A percentile compares a stretch with the other conserved stretches of the same genome.
Evolutionary conservation across 208 protist species (phyloP).

Genomic region (Leptomonas pyrrhocoris): DNA sequence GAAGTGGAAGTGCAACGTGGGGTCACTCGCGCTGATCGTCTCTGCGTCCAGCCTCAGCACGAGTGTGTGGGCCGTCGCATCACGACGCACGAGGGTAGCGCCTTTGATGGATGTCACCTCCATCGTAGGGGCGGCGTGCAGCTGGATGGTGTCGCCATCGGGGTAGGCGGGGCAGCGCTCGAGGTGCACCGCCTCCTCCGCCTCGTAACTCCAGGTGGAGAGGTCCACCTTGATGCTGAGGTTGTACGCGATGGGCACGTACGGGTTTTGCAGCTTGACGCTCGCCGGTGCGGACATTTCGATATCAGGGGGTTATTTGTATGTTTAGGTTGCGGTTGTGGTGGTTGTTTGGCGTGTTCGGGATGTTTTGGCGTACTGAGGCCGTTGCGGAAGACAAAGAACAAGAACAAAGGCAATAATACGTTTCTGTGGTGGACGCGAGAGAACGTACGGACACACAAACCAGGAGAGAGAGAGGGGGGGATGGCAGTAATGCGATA

Average conservation of each 20-base stretch:
- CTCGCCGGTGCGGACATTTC: slow-evolving; percentile 21
- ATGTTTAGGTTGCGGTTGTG: background rate
- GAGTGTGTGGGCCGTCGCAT: slow-evolving; percentile 58
- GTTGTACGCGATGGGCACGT: slow-evolving; percentile 70
- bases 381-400: no score
- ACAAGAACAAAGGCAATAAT: no score
- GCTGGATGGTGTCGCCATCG: slow-evolving; percentile 46
- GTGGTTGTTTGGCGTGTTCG: background rate
- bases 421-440: background rate
- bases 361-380: no score
- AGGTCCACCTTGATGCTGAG: slow-evolving; percentile 74
- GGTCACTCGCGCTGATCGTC: slow-evolving; percentile 52
- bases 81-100: slow-evolving; percentile 49
- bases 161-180: slow-evolving; percentile 34
- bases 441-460: no score
- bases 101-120: slow-evolving; percentile 52
- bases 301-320: background rate
- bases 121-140: slow-evolving; percentile 74
- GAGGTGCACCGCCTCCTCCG: slow-evolving; percentile 68
- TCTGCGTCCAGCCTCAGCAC: slow-evolving; percentile 60
- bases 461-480: no score
- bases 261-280: slow-evolving; percentile 82
- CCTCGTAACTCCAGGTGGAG: slow-evolving; percentile 72
- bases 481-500: no score
- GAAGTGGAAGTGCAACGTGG: slow-evolving; percentile 72